Conservation (phyloP, 1,284 basidiomycete genomes). For the Tilletia indica region DNA sequence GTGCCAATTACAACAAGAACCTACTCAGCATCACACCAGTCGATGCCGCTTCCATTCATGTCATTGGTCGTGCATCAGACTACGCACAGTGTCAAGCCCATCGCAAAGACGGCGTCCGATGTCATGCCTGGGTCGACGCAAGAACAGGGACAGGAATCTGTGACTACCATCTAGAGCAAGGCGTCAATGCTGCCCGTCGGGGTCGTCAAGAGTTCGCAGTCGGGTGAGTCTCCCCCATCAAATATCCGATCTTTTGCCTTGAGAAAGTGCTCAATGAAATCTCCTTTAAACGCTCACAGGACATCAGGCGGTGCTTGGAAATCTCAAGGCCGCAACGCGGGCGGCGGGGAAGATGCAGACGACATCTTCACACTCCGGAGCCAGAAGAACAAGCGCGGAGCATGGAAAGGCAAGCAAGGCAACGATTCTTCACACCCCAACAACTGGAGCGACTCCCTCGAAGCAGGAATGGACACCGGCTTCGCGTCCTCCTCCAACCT, state of each 20-base stretch:
- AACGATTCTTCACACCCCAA: background rate
- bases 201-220: slow-evolving; percentile 75
- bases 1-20: slow-evolving; percentile 60
- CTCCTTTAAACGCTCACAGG: background rate
- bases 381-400: background rate
- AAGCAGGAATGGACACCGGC: background rate
- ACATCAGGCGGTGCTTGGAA: slow-evolving; percentile 12
- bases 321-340: background rate
- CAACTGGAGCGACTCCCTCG: background rate
- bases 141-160: slow-evolving; percentile 60
- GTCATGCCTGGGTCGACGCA: slow-evolving; percentile 63
- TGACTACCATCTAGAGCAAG: slow-evolving; percentile 80
- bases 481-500: background rate
- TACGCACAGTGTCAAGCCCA: slow-evolving; percentile 76
- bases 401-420: background rate
- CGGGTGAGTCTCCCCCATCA: slow-evolving; percentile 23
- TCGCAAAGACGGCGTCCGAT: slow-evolving; percentile 71
- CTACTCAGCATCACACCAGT: slow-evolving; percentile 82
- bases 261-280: background rate
- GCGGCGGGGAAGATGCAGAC: background rate
- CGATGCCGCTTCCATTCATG: slow-evolving; percentile 72
- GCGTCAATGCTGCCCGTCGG: slow-evolving; percentile 71
- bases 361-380: slow-evolving; percentile 21
- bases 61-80: slow-evolving; percentile 81
- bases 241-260: no score